phyloP scores from a whole-genome alignment of 2,329 filamentous ascomycete species.

The Seiridium cupressi region DNA sequence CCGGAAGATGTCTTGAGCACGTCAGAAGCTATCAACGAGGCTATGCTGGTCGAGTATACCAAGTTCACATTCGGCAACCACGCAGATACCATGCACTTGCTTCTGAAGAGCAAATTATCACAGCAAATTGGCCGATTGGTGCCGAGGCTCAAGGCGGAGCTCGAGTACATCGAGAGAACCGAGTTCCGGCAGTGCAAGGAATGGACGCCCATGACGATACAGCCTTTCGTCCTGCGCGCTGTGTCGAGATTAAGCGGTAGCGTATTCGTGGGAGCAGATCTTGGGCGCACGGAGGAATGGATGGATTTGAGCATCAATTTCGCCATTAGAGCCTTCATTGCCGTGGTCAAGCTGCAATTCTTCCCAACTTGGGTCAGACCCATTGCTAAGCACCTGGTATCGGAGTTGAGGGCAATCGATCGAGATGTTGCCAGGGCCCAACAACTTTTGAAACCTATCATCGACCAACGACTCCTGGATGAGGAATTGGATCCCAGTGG shows the following conservation, averaged over 20 bases:
- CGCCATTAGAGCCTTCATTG: conserved; percentile 46
- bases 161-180: conserved; percentile 42
- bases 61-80: conserved; percentile 47
- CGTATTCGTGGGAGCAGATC: conserved; percentile 48
- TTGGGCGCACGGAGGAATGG: conserved; percentile 54
- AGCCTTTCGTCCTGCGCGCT: conserved; percentile 48
- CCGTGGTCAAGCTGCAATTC: conserved; percentile 48
- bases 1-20: conserved; percentile 49
- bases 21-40: conserved; percentile 47
- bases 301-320: conserved; percentile 51
- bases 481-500: conserved; percentile 32
- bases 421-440: conserved; percentile 40
- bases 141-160: conserved; percentile 44
- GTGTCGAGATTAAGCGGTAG: conserved; percentile 53
- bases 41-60: conserved; percentile 50
- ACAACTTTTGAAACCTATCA: conserved; percentile 41
- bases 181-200: conserved; percentile 51
- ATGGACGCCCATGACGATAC: conserved; percentile 54
- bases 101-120: conserved; percentile 45
- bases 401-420: conserved; percentile 43
- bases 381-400: conserved; percentile 42
- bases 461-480: conserved; percentile 43
- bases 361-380: conserved; percentile 50
- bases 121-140: conserved; percentile 45
- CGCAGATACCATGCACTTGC: conserved; percentile 39